A percentile compares a stretch with the other conserved stretches of the same genome.
Conservation (phyloP, 192 early-diverging fungal species). For the Helicostylum pulchrum region DNA sequence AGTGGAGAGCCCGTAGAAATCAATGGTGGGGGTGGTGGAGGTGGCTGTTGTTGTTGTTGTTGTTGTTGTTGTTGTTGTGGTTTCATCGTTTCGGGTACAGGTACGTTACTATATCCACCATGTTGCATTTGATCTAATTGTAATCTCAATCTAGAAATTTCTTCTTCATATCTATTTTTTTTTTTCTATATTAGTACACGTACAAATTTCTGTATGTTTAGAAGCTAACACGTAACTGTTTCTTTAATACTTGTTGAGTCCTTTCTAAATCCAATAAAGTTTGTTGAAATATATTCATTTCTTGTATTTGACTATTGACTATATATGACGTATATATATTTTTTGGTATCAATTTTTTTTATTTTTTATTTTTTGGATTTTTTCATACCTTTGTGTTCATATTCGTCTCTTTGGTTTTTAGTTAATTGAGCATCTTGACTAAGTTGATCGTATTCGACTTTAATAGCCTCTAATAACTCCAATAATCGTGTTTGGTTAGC, state of each 20-base stretch:
- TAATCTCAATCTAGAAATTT: slow-evolving; percentile 74
- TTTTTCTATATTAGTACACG: too few species aligned
- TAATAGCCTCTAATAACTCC: slow-evolving; percentile 82
- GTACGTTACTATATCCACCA: slow-evolving; percentile 5
- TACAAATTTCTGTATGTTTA: background rate
- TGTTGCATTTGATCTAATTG: slow-evolving; percentile 64
- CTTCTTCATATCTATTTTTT: slow-evolving; percentile 67
- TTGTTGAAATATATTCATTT: slow-evolving; percentile 78
- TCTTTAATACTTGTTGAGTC: slow-evolving; percentile 72
- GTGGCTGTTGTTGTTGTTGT: slow-evolving; percentile 26
- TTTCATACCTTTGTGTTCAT: slow-evolving; percentile 80
- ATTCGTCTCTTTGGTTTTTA: slow-evolving; percentile 81
- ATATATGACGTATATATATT: background rate
- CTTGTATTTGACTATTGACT: slow-evolving; percentile 75
- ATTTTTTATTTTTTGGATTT: background rate
- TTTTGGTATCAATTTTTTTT: slow-evolving; percentile 10
- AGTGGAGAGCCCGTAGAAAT: slow-evolving; percentile 52
- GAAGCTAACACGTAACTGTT: slow-evolving; percentile 52
- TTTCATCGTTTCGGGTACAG: background rate
- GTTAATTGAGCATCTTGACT: slow-evolving; percentile 68
- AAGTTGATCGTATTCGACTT: slow-evolving; percentile 74
- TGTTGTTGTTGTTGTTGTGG: slow-evolving; percentile 23
- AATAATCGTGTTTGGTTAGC: slow-evolving; percentile 59
- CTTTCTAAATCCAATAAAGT: slow-evolving; percentile 78
- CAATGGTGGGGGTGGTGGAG: slow-evolving; percentile 58